Evolutionary conservation across 305 asterid genomes (phyloP).

Genomic region (Stenogyne calaminthoides): DNA sequence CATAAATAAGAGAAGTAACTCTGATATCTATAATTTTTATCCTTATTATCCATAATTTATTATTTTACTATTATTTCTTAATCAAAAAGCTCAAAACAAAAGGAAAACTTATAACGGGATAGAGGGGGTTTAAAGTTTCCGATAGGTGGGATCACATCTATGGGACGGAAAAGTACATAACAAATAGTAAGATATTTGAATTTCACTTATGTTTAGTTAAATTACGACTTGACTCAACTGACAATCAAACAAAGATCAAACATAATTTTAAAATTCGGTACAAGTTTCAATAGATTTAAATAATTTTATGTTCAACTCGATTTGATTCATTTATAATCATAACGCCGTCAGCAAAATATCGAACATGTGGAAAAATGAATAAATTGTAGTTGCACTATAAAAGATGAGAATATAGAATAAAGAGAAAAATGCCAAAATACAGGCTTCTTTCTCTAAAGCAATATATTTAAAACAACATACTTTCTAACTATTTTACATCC

Average conservation of each 20-base stretch:
- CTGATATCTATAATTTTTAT: too few species aligned
- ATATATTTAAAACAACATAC: conserved; percentile 21
- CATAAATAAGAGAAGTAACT: too few species aligned
- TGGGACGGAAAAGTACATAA: too few species aligned
- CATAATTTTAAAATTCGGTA: background rate
- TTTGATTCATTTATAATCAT: background rate
- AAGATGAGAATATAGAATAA: conserved; percentile 35
- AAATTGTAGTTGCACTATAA: background rate
- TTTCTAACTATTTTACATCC: conserved; percentile 12
- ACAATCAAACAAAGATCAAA: background rate
- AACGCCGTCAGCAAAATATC: background rate
- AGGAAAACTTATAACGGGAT: too few species aligned
- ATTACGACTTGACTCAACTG: background rate
- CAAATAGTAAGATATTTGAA: background rate
- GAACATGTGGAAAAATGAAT: background rate
- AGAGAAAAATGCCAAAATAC: conserved; percentile 18
- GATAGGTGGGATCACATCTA: too few species aligned
- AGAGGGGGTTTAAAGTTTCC: too few species aligned
- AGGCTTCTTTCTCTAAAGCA: background rate
- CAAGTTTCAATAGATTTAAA: background rate
- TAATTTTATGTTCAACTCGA: background rate
- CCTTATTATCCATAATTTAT: too few species aligned
- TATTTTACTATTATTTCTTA: too few species aligned
- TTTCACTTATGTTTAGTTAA: background rate
- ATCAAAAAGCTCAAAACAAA: too few species aligned